Conservation (phyloP, 805 yeast species). For the Candida fluviatilis region DNA sequence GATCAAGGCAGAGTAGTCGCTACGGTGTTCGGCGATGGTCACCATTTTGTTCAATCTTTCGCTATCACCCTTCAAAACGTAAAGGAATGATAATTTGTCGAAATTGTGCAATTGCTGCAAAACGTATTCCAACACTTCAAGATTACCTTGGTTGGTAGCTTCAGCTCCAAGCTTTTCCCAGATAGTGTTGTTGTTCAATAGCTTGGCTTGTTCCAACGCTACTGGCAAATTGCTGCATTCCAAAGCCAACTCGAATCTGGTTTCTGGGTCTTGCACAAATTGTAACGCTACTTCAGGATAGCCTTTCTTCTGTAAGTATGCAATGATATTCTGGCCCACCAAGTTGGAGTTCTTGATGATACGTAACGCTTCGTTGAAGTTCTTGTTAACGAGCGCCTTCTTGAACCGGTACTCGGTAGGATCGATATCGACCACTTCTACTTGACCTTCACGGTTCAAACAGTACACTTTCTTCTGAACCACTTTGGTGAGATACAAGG, state of each 20-base stretch:
- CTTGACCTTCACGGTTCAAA: slow-evolving; percentile 80
- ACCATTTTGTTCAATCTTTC: slow-evolving; percentile 80
- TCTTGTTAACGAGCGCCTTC: slow-evolving; percentile 83
- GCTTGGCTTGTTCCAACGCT: slow-evolving; percentile 86
- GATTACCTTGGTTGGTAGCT: slow-evolving; percentile 87
- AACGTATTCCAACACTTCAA: slow-evolving; percentile 77
- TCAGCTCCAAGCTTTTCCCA: slow-evolving; percentile 86
- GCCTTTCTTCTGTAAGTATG: slow-evolving; percentile 90
- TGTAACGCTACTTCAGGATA: slow-evolving; percentile 97
- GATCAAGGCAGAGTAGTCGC: slow-evolving; percentile 72
- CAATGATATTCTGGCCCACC: slow-evolving; percentile 96
- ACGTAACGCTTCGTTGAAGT: slow-evolving; percentile 87
- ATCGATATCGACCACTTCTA: slow-evolving; percentile 74
- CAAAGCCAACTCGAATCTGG: slow-evolving; percentile 90
- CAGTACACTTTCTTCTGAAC: slow-evolving; percentile 70
- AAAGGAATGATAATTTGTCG: slow-evolving; percentile 86
- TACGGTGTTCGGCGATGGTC: slow-evolving; percentile 82
- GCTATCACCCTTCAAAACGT: slow-evolving; percentile 77
- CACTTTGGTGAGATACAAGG: slow-evolving; percentile 76
- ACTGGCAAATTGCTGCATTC: slow-evolving; percentile 86
- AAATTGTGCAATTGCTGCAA: slow-evolving; percentile 83
- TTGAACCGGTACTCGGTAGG: slow-evolving; percentile 97
- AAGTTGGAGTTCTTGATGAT: slow-evolving; percentile 83
- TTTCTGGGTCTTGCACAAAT: slow-evolving; percentile 94
- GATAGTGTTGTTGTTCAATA: slow-evolving; percentile 57